phyloP scores from a whole-genome alignment of 2,329 filamentous ascomycete species.

The Aspergillus sp. region DNA sequence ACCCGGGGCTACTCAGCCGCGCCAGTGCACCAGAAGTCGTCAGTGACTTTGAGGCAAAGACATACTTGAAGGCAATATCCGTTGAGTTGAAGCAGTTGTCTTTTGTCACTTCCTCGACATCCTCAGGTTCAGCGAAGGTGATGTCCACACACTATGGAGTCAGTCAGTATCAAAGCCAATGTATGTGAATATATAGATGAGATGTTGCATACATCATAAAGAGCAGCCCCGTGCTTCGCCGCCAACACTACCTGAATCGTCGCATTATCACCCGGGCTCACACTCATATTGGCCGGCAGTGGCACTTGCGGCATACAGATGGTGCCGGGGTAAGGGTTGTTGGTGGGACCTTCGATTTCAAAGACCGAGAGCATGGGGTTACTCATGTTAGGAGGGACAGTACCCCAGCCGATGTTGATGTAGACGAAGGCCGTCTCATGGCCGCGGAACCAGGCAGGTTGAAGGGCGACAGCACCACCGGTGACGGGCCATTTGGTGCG shows the following conservation, averaged over 20 bases:
- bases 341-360: constrained; percentile 63
- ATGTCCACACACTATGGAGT: constrained; percentile 89
- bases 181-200: no score
- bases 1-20: constrained; percentile 15
- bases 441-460: constrained; percentile 95
- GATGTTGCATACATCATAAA: constrained; percentile 67
- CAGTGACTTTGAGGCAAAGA: constrained; percentile 58
- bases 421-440: constrained; percentile 82
- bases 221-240: constrained; percentile 77
- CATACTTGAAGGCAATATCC: constrained; percentile 71
- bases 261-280: constrained; percentile 80
- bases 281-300: constrained; percentile 69
- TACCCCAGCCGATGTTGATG: constrained; percentile 86
- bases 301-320: constrained; percentile 90
- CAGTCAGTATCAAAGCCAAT: constrained; percentile 48
- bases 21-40: constrained; percentile 28
- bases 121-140: constrained; percentile 77
- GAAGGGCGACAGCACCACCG: constrained; percentile 84
- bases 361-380: constrained; percentile 78
- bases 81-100: constrained; percentile 88
- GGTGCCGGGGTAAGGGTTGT: constrained; percentile 69
- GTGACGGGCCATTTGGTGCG: constrained; percentile 87
- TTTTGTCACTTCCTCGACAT: constrained; percentile 73
- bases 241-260: constrained; percentile 87
- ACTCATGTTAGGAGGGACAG: constrained; percentile 82